Evolutionary conservation across 2,329 filamentous ascomycete species (phyloP), one percentile per base, ranked within the genome.

Genomic region (Colletotrichum limetticola): DNA sequence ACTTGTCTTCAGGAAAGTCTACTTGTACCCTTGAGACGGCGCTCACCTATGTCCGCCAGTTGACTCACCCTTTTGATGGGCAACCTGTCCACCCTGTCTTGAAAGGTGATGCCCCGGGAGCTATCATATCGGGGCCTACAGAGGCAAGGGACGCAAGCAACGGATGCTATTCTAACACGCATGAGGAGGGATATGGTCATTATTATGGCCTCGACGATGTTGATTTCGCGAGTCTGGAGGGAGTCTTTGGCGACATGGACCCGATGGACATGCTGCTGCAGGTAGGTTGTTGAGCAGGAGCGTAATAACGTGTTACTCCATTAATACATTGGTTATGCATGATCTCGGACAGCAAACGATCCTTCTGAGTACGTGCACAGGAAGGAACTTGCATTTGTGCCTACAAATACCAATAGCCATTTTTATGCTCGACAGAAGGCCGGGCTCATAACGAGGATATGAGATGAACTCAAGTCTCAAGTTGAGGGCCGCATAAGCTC

Each of bases 401-500:
- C 8, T 22, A 19, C 19, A 49, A 49, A 4, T 6, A 19, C 8
- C 19, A 11, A 8, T n/a, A 9, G 1, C 19, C 8, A 22, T 49
- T 22, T 49, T 49, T 19, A 49, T 49, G 42, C 42, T 49, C 19
- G 19, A n/a, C 19, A 7, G 19, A n/a, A 11, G 19, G 42, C 19
- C 11, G 19, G 42, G 16, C 37, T 19, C 37, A 19, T 49, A 19
- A 22, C 42, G 42, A n/a, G 19, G 19, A 49, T 49, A 58, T 66
- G 46, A n/a, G 61, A 55, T 32, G 46, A 63, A 63, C 61, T 53
- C 46, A 22, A 58, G 16, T 32, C 61, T 53, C 46, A 22, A 58
- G 8, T 32, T 19, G 9, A 12, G 8, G 37, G 16, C 14, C 37
- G 37, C 46, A 35, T 53, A 32, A 62, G 37, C 42, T 16, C 42